Percentiles rank a stretch among this genome's conserved stretches.
Conservation (phyloP, 129 eudicot genomes). For the Logfia minima region DNA sequence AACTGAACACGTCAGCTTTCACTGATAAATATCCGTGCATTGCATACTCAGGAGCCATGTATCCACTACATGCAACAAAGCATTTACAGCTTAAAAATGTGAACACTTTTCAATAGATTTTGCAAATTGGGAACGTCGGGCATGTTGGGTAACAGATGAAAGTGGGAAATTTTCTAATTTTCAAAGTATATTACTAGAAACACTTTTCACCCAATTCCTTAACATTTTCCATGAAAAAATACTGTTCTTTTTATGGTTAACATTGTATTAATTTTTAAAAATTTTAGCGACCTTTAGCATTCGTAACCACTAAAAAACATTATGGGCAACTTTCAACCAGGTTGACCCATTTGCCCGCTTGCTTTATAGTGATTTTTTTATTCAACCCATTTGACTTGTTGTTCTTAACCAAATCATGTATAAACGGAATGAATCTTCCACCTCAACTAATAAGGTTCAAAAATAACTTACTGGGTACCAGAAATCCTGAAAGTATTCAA, state of each 20-base stretch:
- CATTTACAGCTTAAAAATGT: not conserved
- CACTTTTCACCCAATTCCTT: no score
- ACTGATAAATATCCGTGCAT: slow-evolving; percentile 78
- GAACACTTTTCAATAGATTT: not conserved
- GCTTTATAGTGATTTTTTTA: no score
- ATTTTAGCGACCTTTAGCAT: not conserved
- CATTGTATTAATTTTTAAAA: no score
- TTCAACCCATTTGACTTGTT: no score
- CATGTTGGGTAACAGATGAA: not conserved
- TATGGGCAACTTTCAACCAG: not conserved
- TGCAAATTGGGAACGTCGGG: not conserved
- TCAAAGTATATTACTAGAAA: no score
- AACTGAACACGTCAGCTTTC: slow-evolving; percentile 85
- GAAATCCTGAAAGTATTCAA: slow-evolving; percentile 67
- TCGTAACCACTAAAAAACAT: no score
- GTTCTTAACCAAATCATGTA: not conserved
- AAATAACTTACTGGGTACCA: slow-evolving; percentile 75
- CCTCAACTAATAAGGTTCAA: not conserved
- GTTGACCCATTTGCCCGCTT: no score
- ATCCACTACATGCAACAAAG: slow-evolving; percentile 53
- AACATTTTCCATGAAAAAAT: not conserved
- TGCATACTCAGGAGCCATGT: slow-evolving; percentile 95
- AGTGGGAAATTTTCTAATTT: not conserved
- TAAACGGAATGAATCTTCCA: not conserved
- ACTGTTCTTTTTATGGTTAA: not conserved